Evolutionary conservation across 78 protist genomes (phyloP).

Genomic region (Dictyostelium purpureum): DNA sequence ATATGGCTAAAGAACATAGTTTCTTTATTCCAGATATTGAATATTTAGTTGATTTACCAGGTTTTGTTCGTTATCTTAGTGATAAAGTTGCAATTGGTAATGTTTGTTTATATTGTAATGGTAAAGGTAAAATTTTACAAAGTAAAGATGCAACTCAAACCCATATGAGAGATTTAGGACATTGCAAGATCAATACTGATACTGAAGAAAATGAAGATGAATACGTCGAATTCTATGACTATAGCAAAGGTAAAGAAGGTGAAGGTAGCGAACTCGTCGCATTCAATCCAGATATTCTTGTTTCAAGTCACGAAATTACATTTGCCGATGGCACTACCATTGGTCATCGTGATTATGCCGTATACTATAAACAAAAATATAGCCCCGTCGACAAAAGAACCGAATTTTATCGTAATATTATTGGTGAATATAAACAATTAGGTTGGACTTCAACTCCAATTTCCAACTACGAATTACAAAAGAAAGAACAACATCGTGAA

Average conservation of each 20-base stretch:
- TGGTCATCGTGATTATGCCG: constrained; percentile 80
- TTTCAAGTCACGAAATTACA: constrained; percentile 46
- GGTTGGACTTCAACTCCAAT: constrained; percentile 57
- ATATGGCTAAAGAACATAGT: constrained; percentile 87
- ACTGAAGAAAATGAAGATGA: constrained; percentile 66
- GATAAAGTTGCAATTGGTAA: constrained; percentile 85
- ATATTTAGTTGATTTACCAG: constrained; percentile 84
- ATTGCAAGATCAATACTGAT: constrained; percentile 68
- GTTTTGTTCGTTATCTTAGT: constrained; percentile 76
- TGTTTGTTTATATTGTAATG: constrained; percentile 88
- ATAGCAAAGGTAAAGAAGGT: constrained; percentile 9
- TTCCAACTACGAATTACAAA: not conserved
- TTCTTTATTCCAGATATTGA: constrained; percentile 93
- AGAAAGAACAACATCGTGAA: not conserved
- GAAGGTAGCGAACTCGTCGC: constrained; percentile 16
- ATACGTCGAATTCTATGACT: constrained; percentile 87
- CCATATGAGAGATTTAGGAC: constrained; percentile 86
- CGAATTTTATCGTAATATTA: not conserved
- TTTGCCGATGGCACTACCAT: constrained; percentile 64
- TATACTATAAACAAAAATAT: constrained; percentile 76
- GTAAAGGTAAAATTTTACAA: constrained; percentile 51
- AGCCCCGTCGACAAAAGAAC: constrained; percentile 23
- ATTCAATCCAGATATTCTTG: not conserved
- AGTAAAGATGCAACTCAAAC: constrained; percentile 80
- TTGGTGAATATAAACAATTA: constrained; percentile 35